Evolutionary conservation across 345 rosid species (phyloP).

Genomic region (Punica granatum): DNA sequence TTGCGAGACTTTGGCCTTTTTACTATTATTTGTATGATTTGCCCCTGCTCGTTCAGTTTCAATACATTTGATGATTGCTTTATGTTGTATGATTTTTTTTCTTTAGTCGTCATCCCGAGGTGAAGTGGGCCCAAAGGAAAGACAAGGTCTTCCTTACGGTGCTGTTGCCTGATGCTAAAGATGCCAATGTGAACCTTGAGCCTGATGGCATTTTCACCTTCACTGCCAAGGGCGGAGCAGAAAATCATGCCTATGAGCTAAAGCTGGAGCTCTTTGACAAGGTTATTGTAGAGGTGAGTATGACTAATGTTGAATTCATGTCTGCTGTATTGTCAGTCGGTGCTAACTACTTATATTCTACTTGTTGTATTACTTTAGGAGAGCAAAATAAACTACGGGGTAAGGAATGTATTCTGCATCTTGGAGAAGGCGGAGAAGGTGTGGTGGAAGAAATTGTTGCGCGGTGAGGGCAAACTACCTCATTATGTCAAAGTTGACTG

Average conservation of each 20-base stretch:
- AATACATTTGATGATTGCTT: no score
- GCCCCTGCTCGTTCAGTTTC: no score
- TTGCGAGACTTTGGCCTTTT: not conserved
- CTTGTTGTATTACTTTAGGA: slow-evolving; percentile 27
- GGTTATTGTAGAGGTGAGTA: slow-evolving; percentile 70
- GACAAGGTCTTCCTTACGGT: slow-evolving; percentile 70
- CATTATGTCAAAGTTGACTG: slow-evolving; percentile 83
- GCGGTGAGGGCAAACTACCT: slow-evolving; percentile 55
- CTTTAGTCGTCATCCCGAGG: slow-evolving; percentile 70
- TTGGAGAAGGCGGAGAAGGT: slow-evolving; percentile 67
- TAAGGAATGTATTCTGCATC: slow-evolving; percentile 61
- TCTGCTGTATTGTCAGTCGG: not conserved
- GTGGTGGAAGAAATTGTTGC: slow-evolving; percentile 72
- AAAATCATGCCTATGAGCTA: slow-evolving; percentile 45
- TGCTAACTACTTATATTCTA: not conserved
- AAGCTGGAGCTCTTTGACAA: slow-evolving; percentile 77
- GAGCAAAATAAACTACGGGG: slow-evolving; percentile 66
- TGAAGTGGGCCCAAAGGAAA: slow-evolving; percentile 81
- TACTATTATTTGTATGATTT: no score
- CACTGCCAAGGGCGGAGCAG: slow-evolving; percentile 69
- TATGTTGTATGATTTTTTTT: no score
- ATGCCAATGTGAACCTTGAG: slow-evolving; percentile 64
- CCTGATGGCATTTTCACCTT: slow-evolving; percentile 72
- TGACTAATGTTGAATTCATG: not conserved
- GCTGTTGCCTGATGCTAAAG: slow-evolving; percentile 57